These are phyloP conservation scores for Marsdenia floribunda DNA, from an alignment of 257 asterid genomes.

Conservation along the genomic window DNA sequence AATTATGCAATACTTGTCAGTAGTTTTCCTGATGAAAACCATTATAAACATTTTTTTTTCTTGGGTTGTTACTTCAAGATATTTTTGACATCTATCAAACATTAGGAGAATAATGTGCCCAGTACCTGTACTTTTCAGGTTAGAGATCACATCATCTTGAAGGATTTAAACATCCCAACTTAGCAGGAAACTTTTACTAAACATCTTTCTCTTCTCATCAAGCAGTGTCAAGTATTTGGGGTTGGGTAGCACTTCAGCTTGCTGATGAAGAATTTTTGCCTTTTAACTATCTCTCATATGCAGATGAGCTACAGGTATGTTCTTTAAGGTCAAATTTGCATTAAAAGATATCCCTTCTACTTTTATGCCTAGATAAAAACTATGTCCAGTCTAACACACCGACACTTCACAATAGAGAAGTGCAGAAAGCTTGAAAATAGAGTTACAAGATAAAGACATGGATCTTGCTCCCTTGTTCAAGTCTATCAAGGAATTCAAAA, in stretches of 20 bases:
- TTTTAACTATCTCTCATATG: slow-evolving; percentile 65
- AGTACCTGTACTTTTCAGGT: not conserved
- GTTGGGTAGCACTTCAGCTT: slow-evolving; percentile 69
- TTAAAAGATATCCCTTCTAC: not conserved
- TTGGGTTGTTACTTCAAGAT: slow-evolving; percentile 5
- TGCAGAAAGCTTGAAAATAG: slow-evolving; percentile 48
- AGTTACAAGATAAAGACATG: slow-evolving; percentile 36
- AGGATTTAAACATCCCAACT: not conserved
- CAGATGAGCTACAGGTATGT: slow-evolving; percentile 67
- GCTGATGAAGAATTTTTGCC: slow-evolving; percentile 75
- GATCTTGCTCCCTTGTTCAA: slow-evolving; percentile 53
- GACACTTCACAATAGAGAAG: slow-evolving; percentile 45
- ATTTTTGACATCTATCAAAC: not conserved
- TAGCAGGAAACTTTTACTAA: not conserved
- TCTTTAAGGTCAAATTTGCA: slow-evolving; percentile 3
- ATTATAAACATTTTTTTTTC: not conserved
- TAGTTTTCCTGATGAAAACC: not conserved
- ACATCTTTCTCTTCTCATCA: slow-evolving; percentile 11
- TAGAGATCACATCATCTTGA: not conserved
- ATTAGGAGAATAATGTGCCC: not conserved
- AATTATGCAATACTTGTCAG: not conserved
- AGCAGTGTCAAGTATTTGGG: slow-evolving; percentile 80
- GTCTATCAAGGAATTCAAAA: slow-evolving; percentile 53
- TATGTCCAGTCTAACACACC: slow-evolving; percentile 11
- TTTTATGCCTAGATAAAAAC: slow-evolving; percentile 7